phyloP scores from a whole-genome alignment of 345 rosid genomes.

The Euphorbia peplus region DNA sequence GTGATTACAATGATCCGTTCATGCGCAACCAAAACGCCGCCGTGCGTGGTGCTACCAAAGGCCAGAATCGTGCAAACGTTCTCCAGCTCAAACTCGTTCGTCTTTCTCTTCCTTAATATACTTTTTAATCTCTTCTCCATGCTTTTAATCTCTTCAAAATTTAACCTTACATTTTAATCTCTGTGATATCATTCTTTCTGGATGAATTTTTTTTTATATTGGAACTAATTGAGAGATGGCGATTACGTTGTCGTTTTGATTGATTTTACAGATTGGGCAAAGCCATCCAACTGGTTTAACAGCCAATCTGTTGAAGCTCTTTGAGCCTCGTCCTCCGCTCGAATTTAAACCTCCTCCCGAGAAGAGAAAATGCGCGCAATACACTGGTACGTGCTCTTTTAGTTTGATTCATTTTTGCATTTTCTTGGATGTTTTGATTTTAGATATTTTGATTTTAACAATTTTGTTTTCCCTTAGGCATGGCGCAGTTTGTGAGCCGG shows the following conservation, averaged over 20 bases:
- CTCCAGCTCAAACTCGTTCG: conserved; percentile 94
- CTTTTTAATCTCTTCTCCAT: conserved; percentile 6
- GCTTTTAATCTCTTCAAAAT: not conserved
- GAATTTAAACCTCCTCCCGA: conserved; percentile 85
- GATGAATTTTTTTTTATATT: not conserved
- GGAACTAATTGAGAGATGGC: not conserved
- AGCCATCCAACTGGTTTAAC: conserved; percentile 97
- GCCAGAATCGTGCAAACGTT: conserved; percentile 86
- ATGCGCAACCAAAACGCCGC: conserved; percentile 84
- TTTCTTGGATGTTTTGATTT: not conserved
- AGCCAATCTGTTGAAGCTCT: conserved; percentile 75
- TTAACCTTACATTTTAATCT: not conserved
- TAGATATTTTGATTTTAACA: not conserved
- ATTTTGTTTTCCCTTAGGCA: conserved; percentile 41
- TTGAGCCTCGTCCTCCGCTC: conserved; percentile 87
- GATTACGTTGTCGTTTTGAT: conserved; percentile 10
- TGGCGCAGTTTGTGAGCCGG: conserved; percentile 75
- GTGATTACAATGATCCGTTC: conserved; percentile 71
- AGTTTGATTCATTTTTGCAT: not conserved
- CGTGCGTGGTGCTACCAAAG: conserved; percentile 79
- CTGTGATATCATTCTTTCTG: not conserved
- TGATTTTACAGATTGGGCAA: conserved; percentile 78
- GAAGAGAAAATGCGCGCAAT: conserved; percentile 83
- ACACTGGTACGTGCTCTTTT: conserved; percentile 48
- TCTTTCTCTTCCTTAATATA: not conserved